Conservation (phyloP, 768 basidiomycete species). For the Mycena galopus region DNA sequence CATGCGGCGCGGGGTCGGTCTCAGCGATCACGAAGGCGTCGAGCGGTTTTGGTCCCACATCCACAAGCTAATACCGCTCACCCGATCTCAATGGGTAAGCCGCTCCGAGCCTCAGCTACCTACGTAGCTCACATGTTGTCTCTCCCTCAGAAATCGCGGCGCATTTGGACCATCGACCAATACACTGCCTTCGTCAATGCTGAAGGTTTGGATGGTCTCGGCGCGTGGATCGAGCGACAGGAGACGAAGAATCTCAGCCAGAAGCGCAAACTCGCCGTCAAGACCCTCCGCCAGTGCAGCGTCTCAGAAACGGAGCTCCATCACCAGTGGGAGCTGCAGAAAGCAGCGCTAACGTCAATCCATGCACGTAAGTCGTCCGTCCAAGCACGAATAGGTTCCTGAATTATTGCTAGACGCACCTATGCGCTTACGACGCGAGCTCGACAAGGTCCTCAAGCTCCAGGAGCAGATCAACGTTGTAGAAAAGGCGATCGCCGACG, state of each 20-base stretch:
- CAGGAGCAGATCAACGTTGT: conserved; percentile 45
- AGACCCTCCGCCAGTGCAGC: conserved; percentile 36
- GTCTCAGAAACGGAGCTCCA: conserved; percentile 38
- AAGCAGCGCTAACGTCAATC: conserved; percentile 45
- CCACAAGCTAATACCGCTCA: neutral
- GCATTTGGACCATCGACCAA: conserved; percentile 49
- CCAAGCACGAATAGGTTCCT: neutral
- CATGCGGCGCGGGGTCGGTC: neutral
- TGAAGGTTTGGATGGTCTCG: conserved; percentile 45
- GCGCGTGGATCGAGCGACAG: conserved; percentile 47
- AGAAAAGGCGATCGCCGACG: conserved; percentile 38
- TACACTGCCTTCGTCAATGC: conserved; percentile 43
- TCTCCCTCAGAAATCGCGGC: neutral
- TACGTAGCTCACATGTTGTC: neutral
- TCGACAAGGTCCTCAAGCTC: conserved; percentile 46
- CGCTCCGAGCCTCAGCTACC: too few relatives aligned
- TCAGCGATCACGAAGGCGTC: neutral
- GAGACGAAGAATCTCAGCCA: conserved; percentile 32
- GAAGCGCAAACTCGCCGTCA: conserved; percentile 29
- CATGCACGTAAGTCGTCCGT: conserved; percentile 36
- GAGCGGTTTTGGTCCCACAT: neutral
- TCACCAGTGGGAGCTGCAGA: conserved; percentile 50
- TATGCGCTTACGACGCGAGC: conserved; percentile 46
- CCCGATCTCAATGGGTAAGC: neutral
- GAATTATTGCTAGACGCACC: conserved; percentile 45